Conservation (phyloP, 2,329 filamentous ascomycete species). For the Phoma sp. region DNA sequence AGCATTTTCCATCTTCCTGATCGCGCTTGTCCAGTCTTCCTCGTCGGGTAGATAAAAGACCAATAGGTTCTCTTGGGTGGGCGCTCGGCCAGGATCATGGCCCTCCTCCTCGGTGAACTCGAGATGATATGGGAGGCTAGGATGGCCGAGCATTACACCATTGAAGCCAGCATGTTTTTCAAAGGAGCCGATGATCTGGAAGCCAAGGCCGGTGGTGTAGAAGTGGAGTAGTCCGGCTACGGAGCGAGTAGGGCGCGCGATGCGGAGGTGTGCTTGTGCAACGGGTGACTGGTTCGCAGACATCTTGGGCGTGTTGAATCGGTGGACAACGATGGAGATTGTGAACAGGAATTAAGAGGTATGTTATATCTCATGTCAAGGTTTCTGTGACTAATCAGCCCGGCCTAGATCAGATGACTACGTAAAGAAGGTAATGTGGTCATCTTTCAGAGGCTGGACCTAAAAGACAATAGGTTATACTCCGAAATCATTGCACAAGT, state of each 20-base stretch:
- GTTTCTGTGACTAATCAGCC: no score
- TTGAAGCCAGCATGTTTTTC: constrained; percentile 50
- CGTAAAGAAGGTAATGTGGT: no score
- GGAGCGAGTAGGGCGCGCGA: constrained; percentile 53
- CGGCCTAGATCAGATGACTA: no score
- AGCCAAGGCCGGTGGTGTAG: constrained; percentile 52
- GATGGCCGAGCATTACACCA: constrained; percentile 53
- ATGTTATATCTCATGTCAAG: no score
- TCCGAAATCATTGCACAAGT: no score
- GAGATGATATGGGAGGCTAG: constrained; percentile 50
- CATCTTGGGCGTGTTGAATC: no score
- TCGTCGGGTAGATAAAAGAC: constrained; percentile 53
- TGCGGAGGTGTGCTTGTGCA: constrained; percentile 41
- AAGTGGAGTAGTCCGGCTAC: constrained; percentile 51
- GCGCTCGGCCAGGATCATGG: constrained; percentile 46
- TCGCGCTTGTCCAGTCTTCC: constrained; percentile 36
- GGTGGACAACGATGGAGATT: no score
- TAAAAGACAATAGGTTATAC: no score
- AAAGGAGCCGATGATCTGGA: constrained; percentile 47
- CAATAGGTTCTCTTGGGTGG: constrained; percentile 54
- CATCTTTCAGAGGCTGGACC: no score
- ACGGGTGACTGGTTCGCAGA: no score
- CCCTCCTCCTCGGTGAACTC: constrained; percentile 51
- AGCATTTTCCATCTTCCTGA: constrained; percentile 44
- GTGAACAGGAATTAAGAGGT: no score